Conservation (phyloP, 805 yeast species). For the Yamadazyma olivae region DNA sequence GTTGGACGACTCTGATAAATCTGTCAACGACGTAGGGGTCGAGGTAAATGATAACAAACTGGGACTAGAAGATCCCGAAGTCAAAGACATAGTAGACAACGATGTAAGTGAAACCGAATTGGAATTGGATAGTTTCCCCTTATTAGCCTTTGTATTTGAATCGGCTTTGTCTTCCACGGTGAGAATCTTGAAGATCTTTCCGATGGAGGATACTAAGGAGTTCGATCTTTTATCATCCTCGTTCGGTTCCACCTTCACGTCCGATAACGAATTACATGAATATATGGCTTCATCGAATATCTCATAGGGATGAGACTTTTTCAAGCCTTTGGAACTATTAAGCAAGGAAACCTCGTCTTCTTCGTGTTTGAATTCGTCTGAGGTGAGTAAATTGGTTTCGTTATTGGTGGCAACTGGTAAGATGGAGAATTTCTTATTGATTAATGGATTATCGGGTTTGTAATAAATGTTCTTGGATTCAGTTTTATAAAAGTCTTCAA, state of each 20-base stretch:
- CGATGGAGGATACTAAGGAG: constrained; percentile 31
- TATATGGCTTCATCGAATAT: constrained; percentile 66
- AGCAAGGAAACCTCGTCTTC: constrained; percentile 9
- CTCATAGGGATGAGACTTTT: constrained; percentile 59
- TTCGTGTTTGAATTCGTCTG: neutral
- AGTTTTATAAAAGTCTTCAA: constrained; percentile 24
- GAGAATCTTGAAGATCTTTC: constrained; percentile 34
- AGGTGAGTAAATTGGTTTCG: constrained; percentile 8
- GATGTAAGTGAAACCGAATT: constrained; percentile 36
- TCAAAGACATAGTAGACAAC: constrained; percentile 26
- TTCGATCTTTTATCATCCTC: constrained; percentile 12
- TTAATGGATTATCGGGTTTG: constrained; percentile 37
- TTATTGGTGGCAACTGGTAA: constrained; percentile 21
- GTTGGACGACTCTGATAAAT: constrained; percentile 25
- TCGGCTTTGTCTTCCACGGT: constrained; percentile 26
- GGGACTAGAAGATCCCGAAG: constrained; percentile 36
- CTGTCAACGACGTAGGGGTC: constrained; percentile 34
- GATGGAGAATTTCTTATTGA: constrained; percentile 50
- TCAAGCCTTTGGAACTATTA: constrained; percentile 29
- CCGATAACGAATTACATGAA: constrained; percentile 26
- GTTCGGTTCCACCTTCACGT: constrained; percentile 6
- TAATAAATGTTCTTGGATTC: constrained; percentile 15
- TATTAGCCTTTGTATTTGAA: neutral
- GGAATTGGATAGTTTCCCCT: constrained; percentile 10
- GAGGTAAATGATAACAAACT: constrained; percentile 36